A percentile compares a stretch with the other conserved stretches of the same genome.
phyloP scores from a whole-genome alignment of 1,139 yeast genomes.

The Geotrichum carabidarum region DNA sequence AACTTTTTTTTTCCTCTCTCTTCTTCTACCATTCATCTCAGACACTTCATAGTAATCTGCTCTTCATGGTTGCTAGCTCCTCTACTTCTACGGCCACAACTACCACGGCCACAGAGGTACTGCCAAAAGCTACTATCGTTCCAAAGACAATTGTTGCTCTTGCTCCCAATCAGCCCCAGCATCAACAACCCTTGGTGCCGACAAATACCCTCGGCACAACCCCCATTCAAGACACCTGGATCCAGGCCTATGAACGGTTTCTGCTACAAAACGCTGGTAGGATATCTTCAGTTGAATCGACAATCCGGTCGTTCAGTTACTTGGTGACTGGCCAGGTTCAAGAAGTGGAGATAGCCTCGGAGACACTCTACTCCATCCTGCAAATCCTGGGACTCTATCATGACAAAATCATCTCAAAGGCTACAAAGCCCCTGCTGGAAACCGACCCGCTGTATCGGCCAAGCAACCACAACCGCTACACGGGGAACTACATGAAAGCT shows the following conservation, averaged over 20 bases:
- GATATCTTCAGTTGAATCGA: constrained; percentile 39
- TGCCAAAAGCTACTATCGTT: not conserved
- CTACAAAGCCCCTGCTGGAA: constrained; percentile 27
- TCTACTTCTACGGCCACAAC: not conserved
- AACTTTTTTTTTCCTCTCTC: no score
- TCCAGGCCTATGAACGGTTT: constrained; percentile 30
- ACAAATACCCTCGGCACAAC: not conserved
- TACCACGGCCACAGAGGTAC: not conserved
- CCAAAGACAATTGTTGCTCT: not conserved
- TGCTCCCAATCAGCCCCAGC: not conserved
- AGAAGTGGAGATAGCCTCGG: constrained; percentile 40
- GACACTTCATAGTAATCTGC: not conserved
- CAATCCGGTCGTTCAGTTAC: constrained; percentile 38
- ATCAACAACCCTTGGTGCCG: not conserved
- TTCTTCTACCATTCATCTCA: no score
- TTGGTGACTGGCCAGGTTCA: constrained; percentile 42
- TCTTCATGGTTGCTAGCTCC: not conserved
- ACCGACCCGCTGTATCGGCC: constrained; percentile 25
- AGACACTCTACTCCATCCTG: constrained; percentile 34
- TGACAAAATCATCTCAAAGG: constrained; percentile 36
- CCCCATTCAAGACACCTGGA: constrained; percentile 22
- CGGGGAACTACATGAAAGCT: constrained; percentile 30
- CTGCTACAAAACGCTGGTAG: constrained; percentile 39
- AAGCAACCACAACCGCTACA: constrained; percentile 36
- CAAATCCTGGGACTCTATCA: constrained; percentile 40